Base-by-base conservation (phyloP, 805 yeast genomes). In the Saccharomycopsis fermentans region DNA sequence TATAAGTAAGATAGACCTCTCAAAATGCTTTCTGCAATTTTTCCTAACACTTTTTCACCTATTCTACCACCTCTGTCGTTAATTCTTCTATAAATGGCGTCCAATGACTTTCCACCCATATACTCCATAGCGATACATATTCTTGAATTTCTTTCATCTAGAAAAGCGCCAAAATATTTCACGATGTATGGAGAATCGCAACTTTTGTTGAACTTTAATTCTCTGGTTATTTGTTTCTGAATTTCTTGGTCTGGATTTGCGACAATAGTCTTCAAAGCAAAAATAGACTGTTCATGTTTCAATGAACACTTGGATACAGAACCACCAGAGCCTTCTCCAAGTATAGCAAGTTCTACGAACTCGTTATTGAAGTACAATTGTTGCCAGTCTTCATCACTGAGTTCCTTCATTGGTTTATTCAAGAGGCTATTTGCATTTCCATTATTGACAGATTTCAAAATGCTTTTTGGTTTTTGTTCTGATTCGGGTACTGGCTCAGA, bases 311-410 rank as follows among this genome's bases (percentile, higher is more conserved):
- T 84, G 21, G 85, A 78, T 11, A 92, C 99, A 11, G 88, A 79
- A 0, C 98, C 99, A 16, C 97, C 96, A 37, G 89, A 85, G 17
- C 99, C 99, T 73, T 94, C 98, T 19, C 99, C 99, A 24, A 92
- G 70, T 32, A 81, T 77, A 21, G 83, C 83, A 40, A 91, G 63
- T 57, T 88, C 90, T 6, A 80, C 74, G 39, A 94, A 87, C 52
- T 82, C 79, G 55, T 81, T 80, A 32, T 74, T 70, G 57, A 80
- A 76, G 47, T 63, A 62, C 1, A 84, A 73, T 3, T 70, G 65
- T 63, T 81, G 79, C 97, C 97, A 91, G 55, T 84, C 90, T 16
- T 80, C 81, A 55, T 87, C 90, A 29, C 84, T 84, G 53, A 89
- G 69, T 39, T 81, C 81, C 54, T 77, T 79, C 24, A 83, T 76